A percentile compares a stretch with the other conserved stretches of the same genome.
Conservation (phyloP, 208 protist genomes). For the Trypanosoma conorhini region DNA sequence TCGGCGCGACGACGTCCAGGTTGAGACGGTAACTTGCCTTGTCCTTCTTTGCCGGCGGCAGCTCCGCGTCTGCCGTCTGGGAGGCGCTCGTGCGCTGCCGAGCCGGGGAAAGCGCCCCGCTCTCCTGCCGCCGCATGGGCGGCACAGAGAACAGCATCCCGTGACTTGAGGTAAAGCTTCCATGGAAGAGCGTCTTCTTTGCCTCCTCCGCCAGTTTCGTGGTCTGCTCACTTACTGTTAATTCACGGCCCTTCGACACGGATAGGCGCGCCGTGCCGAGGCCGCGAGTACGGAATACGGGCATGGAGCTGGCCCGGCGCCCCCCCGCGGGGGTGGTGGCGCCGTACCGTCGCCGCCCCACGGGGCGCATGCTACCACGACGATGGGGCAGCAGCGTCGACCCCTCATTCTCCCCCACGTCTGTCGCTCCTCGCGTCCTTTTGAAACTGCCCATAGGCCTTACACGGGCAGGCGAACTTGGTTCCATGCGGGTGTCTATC, state of each 20-base stretch:
- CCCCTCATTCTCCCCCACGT: neutral
- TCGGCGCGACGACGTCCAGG: constrained; percentile 33
- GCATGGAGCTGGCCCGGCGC: constrained; percentile 48
- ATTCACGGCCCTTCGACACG: constrained; percentile 26
- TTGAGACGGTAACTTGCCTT: neutral
- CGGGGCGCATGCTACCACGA: neutral
- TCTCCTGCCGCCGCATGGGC: constrained; percentile 25
- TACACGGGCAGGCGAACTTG: neutral
- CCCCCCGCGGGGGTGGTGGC: neutral
- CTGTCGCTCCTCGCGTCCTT: neutral
- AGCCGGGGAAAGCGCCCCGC: constrained; percentile 12
- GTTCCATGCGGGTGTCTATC: neutral
- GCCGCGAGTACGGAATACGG: constrained; percentile 35
- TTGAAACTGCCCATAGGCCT: neutral
- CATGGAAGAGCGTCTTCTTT: constrained; percentile 73
- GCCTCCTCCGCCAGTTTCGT: constrained; percentile 63
- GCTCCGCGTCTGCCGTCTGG: constrained; percentile 18
- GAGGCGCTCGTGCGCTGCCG: neutral
- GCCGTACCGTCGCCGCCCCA: neutral
- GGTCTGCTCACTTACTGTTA: constrained; percentile 63
- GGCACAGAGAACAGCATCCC: constrained; percentile 72
- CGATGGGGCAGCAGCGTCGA: neutral
- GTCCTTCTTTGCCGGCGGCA: constrained; percentile 4
- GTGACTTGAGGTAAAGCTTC: constrained; percentile 76
- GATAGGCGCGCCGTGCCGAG: constrained; percentile 44